phyloP scores from a whole-genome alignment of 306 rosid species.

The Hippophae gyantsensis region DNA sequence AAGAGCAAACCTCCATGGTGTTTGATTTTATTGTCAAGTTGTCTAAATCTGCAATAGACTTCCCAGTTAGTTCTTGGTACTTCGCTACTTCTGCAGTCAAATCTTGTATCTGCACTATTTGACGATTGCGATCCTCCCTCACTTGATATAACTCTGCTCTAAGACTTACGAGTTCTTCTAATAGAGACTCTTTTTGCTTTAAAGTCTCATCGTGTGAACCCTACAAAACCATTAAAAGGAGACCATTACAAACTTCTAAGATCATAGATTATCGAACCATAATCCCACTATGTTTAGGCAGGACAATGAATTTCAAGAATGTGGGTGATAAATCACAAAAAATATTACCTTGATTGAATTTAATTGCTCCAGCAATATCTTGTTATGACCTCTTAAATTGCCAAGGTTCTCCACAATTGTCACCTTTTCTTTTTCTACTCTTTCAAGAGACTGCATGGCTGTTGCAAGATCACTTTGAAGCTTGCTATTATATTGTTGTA shows the following conservation, averaged over 20 bases:
- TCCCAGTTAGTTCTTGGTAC: conserved; percentile 33
- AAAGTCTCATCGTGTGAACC: conserved; percentile 58
- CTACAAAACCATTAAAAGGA: conserved; percentile 24
- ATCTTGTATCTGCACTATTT: conserved; percentile 34
- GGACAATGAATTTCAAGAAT: too few species aligned
- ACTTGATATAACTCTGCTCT: conserved; percentile 63
- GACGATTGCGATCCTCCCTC: conserved; percentile 71
- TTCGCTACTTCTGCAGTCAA: conserved; percentile 45
- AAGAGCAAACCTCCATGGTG: conserved; percentile 55
- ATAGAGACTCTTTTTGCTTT: conserved; percentile 45
- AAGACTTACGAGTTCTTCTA: conserved; percentile 53
- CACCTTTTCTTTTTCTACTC: conserved; percentile 70
- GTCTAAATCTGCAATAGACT: conserved; percentile 52
- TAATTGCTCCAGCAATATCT: conserved; percentile 68
- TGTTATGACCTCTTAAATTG: conserved; percentile 61
- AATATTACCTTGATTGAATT: conserved; percentile 43
- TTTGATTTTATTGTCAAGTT: conserved; percentile 42
- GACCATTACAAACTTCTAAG: conserved; percentile 5
- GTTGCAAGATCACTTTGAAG: conserved; percentile 69
- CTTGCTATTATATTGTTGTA: conserved; percentile 72
- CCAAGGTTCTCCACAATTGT: conserved; percentile 67
- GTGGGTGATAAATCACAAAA: too few species aligned
- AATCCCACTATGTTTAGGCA: too few species aligned
- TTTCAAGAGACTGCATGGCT: conserved; percentile 51
- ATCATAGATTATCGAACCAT: too few species aligned